Evolutionary conservation across 2,329 filamentous ascomycete species (phyloP).

Genomic region (Lasiodiplodia citricola): DNA sequence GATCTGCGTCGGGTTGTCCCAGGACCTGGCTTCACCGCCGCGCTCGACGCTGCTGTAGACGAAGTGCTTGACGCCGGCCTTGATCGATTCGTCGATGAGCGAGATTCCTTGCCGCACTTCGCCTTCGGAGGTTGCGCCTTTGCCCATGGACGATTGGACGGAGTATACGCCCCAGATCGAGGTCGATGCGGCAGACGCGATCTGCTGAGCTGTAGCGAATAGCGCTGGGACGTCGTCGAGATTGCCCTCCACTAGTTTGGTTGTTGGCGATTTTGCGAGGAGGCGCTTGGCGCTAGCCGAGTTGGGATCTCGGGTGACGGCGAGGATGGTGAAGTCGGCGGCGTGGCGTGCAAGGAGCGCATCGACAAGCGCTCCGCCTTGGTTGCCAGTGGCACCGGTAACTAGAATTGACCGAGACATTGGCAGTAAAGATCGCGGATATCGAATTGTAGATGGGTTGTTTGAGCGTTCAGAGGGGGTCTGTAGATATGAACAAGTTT

Average conservation of each 20-base stretch:
- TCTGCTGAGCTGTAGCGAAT: slow-evolving; percentile 52
- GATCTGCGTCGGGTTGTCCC: slow-evolving; percentile 58
- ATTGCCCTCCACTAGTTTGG: slow-evolving; percentile 63
- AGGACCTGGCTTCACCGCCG: slow-evolving; percentile 35
- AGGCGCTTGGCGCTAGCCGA: slow-evolving; percentile 59
- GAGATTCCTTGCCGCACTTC: slow-evolving; percentile 46
- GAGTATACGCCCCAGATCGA: slow-evolving; percentile 41
- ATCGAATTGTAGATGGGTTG: too few relatives aligned
- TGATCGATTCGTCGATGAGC: slow-evolving; percentile 40
- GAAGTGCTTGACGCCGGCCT: slow-evolving; percentile 40
- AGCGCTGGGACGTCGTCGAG: slow-evolving; percentile 55
- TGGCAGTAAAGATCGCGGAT: too few relatives aligned
- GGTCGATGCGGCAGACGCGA: slow-evolving; percentile 33
- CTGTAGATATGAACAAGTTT: too few relatives aligned
- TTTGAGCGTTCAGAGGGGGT: too few relatives aligned
- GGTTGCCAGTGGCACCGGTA: too few relatives aligned
- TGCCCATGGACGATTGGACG: slow-evolving; percentile 33
- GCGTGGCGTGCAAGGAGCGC: too few relatives aligned
- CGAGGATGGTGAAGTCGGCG: slow-evolving; percentile 43
- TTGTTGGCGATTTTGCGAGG: slow-evolving; percentile 49
- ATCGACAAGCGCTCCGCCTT: too few relatives aligned
- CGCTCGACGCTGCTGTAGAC: slow-evolving; percentile 46
- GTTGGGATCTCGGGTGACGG: slow-evolving; percentile 63
- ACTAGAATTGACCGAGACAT: too few relatives aligned
- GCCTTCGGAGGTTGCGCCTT: slow-evolving; percentile 19